Evolutionary conservation across 257 asterid genomes (phyloP).

Genomic region (Fraxinus americana): DNA sequence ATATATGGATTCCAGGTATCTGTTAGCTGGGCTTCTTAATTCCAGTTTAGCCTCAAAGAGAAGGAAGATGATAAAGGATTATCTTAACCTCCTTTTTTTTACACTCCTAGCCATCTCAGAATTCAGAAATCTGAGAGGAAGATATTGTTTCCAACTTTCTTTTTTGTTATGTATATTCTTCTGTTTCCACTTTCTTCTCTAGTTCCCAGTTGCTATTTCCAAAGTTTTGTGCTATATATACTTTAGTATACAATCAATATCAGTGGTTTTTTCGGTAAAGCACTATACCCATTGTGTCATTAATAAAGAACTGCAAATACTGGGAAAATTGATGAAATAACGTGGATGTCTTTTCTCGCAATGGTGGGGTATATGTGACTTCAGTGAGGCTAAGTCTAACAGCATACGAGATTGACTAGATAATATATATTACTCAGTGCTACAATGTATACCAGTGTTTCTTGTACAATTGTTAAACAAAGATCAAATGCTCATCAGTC

Average conservation of each 20-base stretch:
- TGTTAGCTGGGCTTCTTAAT: background rate
- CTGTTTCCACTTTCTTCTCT: background rate
- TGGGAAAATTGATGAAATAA: background rate
- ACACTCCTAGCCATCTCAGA: background rate
- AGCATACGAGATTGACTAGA: background rate
- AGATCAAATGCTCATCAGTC: background rate
- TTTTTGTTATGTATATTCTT: background rate
- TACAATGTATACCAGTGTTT: no score
- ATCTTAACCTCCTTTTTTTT: background rate
- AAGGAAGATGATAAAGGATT: conserved; percentile 1
- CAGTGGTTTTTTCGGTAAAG: background rate
- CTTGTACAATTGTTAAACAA: no score
- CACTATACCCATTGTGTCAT: background rate
- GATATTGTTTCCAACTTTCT: background rate
- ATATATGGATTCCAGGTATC: background rate
- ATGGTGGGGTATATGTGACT: background rate
- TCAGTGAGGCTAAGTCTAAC: background rate
- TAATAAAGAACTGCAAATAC: background rate
- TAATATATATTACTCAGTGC: no score
- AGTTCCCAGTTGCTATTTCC: background rate
- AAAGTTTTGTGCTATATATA: background rate
- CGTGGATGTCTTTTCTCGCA: background rate
- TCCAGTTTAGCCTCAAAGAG: conserved; percentile 4
- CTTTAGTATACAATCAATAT: no score
- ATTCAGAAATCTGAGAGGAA: background rate